Evolutionary conservation across 1,139 yeast genomes (phyloP).

Genomic region (Suhomyces choctaworum): DNA sequence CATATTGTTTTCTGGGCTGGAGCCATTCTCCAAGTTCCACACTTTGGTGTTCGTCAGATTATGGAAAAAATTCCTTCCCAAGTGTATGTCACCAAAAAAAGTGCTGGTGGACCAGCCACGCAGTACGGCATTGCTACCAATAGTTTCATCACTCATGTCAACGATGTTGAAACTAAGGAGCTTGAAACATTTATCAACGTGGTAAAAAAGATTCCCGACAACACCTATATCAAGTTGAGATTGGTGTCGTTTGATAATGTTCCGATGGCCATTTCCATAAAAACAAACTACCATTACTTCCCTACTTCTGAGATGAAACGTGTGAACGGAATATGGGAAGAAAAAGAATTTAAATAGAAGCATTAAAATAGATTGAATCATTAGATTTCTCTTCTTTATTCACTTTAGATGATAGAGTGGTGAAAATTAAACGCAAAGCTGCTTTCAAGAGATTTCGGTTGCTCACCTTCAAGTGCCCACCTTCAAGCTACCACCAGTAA

Average conservation of each 20-base stretch:
- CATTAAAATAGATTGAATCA: too few relatives aligned
- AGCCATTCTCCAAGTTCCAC: constrained; percentile 60
- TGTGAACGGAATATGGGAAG: constrained; percentile 51
- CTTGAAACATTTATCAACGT: constrained; percentile 64
- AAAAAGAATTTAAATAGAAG: constrained; percentile 29
- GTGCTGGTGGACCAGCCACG: constrained; percentile 81
- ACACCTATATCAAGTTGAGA: constrained; percentile 77
- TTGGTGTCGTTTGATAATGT: constrained; percentile 81
- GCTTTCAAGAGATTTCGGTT: too few relatives aligned
- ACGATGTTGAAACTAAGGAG: constrained; percentile 71
- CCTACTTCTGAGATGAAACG: constrained; percentile 72
- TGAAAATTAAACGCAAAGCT: too few relatives aligned
- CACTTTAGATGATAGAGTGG: too few relatives aligned
- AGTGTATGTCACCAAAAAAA: constrained; percentile 72
- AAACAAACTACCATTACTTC: constrained; percentile 88
- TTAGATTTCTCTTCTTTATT: too few relatives aligned
- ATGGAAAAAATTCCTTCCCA: constrained; percentile 78
- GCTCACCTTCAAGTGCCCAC: too few relatives aligned
- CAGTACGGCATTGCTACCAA: constrained; percentile 81
- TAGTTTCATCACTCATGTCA: constrained; percentile 85
- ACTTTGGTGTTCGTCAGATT: constrained; percentile 57
- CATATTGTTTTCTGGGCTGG: constrained; percentile 83
- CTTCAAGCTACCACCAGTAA: too few relatives aligned
- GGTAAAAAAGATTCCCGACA: constrained; percentile 69
- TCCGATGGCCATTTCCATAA: constrained; percentile 81